These are phyloP conservation scores for Rhizopus delemar DNA, from an alignment of 371 early-diverging fungal species.

Conservation along the genomic window DNA sequence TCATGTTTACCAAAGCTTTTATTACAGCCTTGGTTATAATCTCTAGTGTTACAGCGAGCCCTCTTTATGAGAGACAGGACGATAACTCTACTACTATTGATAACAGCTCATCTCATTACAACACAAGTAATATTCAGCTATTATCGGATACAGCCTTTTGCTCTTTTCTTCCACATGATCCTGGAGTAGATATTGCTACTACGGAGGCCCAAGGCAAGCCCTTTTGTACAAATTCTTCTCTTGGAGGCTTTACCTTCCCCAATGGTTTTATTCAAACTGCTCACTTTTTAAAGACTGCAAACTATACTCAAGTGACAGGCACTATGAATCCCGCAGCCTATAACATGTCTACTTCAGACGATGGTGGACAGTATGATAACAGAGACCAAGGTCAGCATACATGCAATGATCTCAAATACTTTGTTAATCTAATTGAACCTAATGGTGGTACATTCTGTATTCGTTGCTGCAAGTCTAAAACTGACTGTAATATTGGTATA, in stretches of 20 bases:
- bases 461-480: slow-evolving; percentile 24
- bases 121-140: slow-evolving; percentile 26
- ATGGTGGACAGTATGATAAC: slow-evolving; percentile 57
- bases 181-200: slow-evolving; percentile 39
- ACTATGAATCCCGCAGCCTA: slow-evolving; percentile 47
- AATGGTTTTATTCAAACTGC: slow-evolving; percentile 49
- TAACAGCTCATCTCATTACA: neutral
- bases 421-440: slow-evolving; percentile 45
- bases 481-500: slow-evolving; percentile 23
- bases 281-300: slow-evolving; percentile 32
- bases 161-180: slow-evolving; percentile 42
- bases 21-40: neutral
- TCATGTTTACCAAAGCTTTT: neutral
- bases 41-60: neutral
- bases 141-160: slow-evolving; percentile 39
- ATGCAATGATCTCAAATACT: slow-evolving; percentile 43
- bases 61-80: neutral
- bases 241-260: slow-evolving; percentile 38
- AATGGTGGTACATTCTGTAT: slow-evolving; percentile 39
- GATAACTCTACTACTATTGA: neutral
- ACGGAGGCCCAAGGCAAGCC: slow-evolving; percentile 42
- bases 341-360: slow-evolving; percentile 38
- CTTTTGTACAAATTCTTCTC: slow-evolving; percentile 27
- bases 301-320: slow-evolving; percentile 54
- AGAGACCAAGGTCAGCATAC: slow-evolving; percentile 37